phyloP scores from a whole-genome alignment of 495 filamentous ascomycete genomes.

The Xylaria bambusicola region DNA sequence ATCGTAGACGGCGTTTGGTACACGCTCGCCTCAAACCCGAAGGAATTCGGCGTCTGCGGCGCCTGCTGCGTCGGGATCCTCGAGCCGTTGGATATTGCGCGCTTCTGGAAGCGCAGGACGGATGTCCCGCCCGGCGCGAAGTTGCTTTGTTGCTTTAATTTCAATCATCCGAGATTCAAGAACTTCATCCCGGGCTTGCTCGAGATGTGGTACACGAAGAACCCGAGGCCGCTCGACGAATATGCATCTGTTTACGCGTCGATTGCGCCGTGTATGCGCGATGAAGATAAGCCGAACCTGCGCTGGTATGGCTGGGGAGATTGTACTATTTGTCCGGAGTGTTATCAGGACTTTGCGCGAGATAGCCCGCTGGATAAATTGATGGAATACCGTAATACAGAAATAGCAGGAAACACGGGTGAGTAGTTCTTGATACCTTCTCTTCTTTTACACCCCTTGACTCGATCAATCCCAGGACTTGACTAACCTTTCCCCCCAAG shows the following conservation, averaged over 20 bases:
- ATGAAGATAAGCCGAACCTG: constrained; percentile 29
- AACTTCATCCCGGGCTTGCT: constrained; percentile 24
- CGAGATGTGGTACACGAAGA: constrained; percentile 21
- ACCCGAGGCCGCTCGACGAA: constrained; percentile 19
- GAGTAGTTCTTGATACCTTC: not conserved
- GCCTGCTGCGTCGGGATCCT: constrained; percentile 37
- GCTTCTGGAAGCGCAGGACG: constrained; percentile 25
- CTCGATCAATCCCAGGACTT: too few species aligned
- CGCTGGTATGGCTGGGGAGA: constrained; percentile 42
- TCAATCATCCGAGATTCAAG: constrained; percentile 18
- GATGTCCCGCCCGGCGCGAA: constrained; percentile 4
- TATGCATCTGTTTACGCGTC: constrained; percentile 27
- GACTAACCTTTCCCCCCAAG: not conserved
- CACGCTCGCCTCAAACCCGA: constrained; percentile 30
- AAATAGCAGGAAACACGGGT: not conserved
- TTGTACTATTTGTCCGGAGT: constrained; percentile 43
- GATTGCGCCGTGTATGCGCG: constrained; percentile 29
- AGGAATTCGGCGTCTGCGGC: constrained; percentile 36
- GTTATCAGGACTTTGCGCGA: constrained; percentile 37
- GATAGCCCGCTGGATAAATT: not conserved
- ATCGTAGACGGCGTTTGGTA: constrained; percentile 40
- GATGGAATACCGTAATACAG: not conserved
- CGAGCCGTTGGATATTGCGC: constrained; percentile 29
- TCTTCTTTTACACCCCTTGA: too few species aligned
- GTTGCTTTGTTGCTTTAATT: constrained; percentile 25